Evolutionary conservation across 2,329 filamentous ascomycete species (phyloP).

Genomic region (Xylariaceae sp.): DNA sequence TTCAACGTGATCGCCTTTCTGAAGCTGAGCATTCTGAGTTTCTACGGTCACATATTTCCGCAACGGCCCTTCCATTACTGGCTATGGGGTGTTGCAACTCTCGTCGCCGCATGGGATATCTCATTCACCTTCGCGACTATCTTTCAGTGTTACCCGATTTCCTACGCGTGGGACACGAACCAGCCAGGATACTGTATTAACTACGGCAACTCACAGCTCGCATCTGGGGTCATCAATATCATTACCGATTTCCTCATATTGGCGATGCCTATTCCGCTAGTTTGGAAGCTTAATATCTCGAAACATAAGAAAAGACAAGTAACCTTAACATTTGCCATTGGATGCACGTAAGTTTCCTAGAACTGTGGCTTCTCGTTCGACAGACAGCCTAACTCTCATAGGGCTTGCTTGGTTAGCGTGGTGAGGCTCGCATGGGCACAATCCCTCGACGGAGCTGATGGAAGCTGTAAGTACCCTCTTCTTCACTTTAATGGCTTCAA

Average conservation of each 20-base stretch:
- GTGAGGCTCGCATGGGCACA: constrained; percentile 13
- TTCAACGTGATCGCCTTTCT: constrained; percentile 2
- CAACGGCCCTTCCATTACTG: not conserved
- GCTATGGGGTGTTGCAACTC: not conserved
- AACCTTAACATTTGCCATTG: constrained; percentile 11
- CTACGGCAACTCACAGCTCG: constrained; percentile 3
- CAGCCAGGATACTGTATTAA: constrained; percentile 6
- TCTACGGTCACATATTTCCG: constrained; percentile 15
- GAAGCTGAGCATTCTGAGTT: constrained; percentile 17
- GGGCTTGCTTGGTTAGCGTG: constrained; percentile 17
- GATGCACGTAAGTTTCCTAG: not conserved
- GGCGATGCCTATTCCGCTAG: constrained; percentile 5
- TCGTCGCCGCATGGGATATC: not conserved
- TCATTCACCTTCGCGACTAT: not conserved
- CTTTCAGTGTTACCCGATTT: constrained; percentile 11
- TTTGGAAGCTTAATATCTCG: not conserved
- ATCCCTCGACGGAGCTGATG: constrained; percentile 5
- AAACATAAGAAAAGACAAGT: constrained; percentile 13
- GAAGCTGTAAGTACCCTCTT: constrained; percentile 10
- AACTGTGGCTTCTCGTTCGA: not conserved
- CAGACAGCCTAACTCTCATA: not conserved
- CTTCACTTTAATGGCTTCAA: not conserved
- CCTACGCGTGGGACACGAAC: constrained; percentile 1
- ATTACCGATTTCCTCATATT: constrained; percentile 16
- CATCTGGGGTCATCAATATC: constrained; percentile 14